Evolutionary conservation across 345 rosid species (phyloP).

Genomic region (Gossypium ekmanianum): DNA sequence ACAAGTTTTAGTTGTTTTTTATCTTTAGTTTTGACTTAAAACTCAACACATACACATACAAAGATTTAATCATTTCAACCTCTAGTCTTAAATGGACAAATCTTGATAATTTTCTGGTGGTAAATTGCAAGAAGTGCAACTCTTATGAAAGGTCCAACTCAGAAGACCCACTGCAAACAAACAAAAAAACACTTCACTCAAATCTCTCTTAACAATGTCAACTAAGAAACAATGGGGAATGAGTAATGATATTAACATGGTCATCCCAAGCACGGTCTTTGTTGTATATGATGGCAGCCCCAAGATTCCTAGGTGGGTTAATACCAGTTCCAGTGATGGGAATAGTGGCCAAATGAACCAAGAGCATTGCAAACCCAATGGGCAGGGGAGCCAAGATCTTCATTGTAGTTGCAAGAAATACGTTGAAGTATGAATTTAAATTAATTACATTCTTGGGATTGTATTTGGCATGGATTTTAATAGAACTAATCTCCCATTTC

Average conservation of each 20-base stretch:
- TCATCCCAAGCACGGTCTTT: constrained; percentile 52
- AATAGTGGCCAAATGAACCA: constrained; percentile 68
- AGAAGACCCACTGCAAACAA: constrained; percentile 62
- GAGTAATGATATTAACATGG: constrained; percentile 31
- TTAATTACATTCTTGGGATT: too few species aligned
- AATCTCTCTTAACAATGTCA: neutral
- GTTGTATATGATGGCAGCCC: constrained; percentile 62
- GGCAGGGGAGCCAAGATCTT: constrained; percentile 77
- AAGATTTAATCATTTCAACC: constrained; percentile 18
- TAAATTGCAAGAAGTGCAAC: constrained; percentile 71
- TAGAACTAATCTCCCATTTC: too few species aligned
- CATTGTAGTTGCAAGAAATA: neutral
- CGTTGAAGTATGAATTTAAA: neutral
- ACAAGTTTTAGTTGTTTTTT: too few species aligned
- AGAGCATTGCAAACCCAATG: constrained; percentile 64
- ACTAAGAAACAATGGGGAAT: neutral
- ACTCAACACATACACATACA: too few species aligned
- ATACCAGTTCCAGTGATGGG: constrained; percentile 69
- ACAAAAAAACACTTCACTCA: neutral
- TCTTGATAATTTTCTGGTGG: constrained; percentile 66
- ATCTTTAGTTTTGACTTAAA: too few species aligned
- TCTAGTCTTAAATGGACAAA: constrained; percentile 61
- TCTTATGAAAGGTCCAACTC: constrained; percentile 75
- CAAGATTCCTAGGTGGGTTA: constrained; percentile 70
- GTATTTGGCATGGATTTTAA: too few species aligned